phyloP scores from a whole-genome alignment of 176 grass and related monocot genomes.

The Phyllostachys edulis region DNA sequence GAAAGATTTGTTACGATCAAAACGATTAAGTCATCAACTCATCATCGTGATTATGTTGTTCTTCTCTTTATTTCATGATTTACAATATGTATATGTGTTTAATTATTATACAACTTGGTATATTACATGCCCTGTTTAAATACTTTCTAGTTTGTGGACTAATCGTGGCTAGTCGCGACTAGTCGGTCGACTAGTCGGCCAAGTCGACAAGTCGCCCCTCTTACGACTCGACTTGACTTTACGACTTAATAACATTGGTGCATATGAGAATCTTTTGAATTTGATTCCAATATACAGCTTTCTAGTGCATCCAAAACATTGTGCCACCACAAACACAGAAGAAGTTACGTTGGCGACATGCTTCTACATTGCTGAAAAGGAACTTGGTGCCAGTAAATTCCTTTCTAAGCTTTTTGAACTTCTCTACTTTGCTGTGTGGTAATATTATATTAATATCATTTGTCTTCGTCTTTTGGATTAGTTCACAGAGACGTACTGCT shows the following conservation, averaged over 20 bases:
- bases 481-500: slow-evolving; percentile 1
- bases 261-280: not conserved
- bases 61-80: too few relatives aligned
- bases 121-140: too few relatives aligned
- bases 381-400: not conserved
- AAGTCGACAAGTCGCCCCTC: too few relatives aligned
- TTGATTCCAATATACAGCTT: not conserved
- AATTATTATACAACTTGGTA: too few relatives aligned
- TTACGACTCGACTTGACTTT: too few relatives aligned
- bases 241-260: not conserved
- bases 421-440: not conserved
- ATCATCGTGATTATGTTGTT: too few relatives aligned
- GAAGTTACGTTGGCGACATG: not conserved
- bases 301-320: not conserved
- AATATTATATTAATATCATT: not conserved
- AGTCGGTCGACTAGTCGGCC: too few relatives aligned
- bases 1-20: too few relatives aligned
- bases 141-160: too few relatives aligned
- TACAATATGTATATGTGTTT: too few relatives aligned
- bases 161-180: too few relatives aligned
- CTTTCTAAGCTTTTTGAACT: not conserved
- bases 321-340: not conserved
- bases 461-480: not conserved
- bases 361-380: not conserved
- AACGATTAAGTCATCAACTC: too few relatives aligned